A percentile compares a stretch with the other conserved stretches of the same genome.
Evolutionary conservation across 106 monocot genomes (phyloP).

Genomic region (Posidonia australis): DNA sequence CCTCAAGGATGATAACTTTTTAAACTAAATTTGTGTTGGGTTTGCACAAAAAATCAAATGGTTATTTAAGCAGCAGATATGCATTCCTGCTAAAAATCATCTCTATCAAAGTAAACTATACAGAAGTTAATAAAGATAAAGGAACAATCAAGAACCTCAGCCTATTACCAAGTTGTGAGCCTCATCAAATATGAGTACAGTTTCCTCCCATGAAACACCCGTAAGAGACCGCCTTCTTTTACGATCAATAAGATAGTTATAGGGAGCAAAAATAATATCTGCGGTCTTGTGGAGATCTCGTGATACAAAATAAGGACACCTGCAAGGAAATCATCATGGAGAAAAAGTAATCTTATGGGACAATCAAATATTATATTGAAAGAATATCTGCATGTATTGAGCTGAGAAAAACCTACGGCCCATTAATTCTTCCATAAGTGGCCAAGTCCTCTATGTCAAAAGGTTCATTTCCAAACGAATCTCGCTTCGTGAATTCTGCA

Average conservation of each 20-base stretch:
- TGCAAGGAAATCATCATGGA: conserved; percentile 22
- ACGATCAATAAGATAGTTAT: conserved; percentile 96
- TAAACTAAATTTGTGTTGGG: no score
- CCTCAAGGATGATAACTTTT: conserved; percentile 1
- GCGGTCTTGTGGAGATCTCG: conserved; percentile 77
- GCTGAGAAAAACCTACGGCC: conserved; percentile 53
- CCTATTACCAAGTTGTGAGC: conserved; percentile 87
- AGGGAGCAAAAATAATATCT: conserved; percentile 95
- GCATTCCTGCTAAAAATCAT: no score
- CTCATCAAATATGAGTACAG: conserved; percentile 96
- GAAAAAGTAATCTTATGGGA: not conserved
- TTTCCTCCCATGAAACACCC: conserved; percentile 71
- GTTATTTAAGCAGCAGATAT: no score
- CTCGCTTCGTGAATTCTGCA: conserved; percentile 60
- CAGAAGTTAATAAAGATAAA: not conserved
- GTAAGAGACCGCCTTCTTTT: conserved; percentile 70
- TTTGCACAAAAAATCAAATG: no score
- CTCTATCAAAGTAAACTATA: not conserved
- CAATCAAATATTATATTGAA: not conserved
- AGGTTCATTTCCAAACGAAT: conserved; percentile 68
- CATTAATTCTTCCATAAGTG: conserved; percentile 56
- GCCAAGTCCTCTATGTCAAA: conserved; percentile 96
- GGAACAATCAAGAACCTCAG: not conserved
- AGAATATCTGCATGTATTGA: conserved; percentile 5
- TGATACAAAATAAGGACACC: conserved; percentile 90